phyloP scores from a whole-genome alignment of 164 flowering plant species.

The Stephania japonica region DNA sequence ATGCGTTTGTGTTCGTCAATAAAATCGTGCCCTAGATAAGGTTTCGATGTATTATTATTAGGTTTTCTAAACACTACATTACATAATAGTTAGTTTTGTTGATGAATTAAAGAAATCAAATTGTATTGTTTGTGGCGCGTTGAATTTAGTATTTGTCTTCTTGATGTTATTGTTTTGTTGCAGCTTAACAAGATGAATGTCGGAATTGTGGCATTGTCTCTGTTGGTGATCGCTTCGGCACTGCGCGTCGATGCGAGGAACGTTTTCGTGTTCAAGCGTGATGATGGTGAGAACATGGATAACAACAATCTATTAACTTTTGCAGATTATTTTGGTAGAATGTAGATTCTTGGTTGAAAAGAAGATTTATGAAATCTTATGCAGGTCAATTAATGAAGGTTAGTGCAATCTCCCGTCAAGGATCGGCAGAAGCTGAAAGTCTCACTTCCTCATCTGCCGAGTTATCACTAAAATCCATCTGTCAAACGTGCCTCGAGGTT shows the following conservation, averaged over 20 bases:
- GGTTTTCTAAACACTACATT: no score
- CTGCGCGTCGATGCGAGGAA: slow-evolving; percentile 1
- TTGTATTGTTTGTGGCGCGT: no score
- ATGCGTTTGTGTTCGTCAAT: no score
- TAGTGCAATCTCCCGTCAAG: not conserved
- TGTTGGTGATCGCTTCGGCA: not conserved
- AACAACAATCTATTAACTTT: no score
- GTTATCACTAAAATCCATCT: slow-evolving; percentile 16
- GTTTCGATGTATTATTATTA: no score
- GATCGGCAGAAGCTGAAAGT: not conserved
- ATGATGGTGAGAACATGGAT: slow-evolving; percentile 5
- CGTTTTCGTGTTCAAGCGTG: not conserved
- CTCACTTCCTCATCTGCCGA: not conserved
- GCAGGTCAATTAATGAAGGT: slow-evolving; percentile 3
- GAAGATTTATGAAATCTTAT: not conserved
- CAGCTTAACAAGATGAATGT: slow-evolving; percentile 2
- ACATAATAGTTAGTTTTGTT: not conserved
- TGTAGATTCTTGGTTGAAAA: no score
- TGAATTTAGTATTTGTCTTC: no score
- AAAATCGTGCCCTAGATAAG: no score
- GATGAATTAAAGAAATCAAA: no score
- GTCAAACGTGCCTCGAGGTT: slow-evolving; percentile 14
- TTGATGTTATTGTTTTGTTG: not conserved
- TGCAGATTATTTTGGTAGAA: no score
- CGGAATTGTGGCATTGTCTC: not conserved